Evolutionary conservation across 192 early-diverging fungal species (phyloP).

Genomic region (Coemansia furcata): DNA sequence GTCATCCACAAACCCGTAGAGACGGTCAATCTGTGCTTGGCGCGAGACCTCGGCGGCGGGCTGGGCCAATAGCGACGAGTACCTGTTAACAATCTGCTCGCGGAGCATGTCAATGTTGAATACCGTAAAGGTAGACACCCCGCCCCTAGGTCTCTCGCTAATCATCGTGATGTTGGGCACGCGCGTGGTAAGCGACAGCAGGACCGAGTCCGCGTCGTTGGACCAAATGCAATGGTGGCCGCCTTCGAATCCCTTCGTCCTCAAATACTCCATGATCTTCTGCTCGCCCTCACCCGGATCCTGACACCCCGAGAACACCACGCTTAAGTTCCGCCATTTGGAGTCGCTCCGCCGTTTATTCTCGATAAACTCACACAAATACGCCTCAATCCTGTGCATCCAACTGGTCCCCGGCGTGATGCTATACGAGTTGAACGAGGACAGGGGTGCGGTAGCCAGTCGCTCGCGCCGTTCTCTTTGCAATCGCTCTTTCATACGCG

Average conservation of each 20-base stretch:
- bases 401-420: conserved; percentile 95
- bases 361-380: conserved; percentile 80
- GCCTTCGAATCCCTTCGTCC: conserved; percentile 51
- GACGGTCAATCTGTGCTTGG: background rate
- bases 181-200: conserved; percentile 90
- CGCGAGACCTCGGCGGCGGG: conserved; percentile 25
- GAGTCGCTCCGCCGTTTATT: conserved; percentile 72
- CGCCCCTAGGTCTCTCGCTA: conserved; percentile 78
- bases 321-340: conserved; percentile 76
- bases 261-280: conserved; percentile 97
- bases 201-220: conserved; percentile 92
- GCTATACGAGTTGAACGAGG: conserved; percentile 84
- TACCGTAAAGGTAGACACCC: background rate
- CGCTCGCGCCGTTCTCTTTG: conserved; percentile 91
- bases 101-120: conserved; percentile 18
- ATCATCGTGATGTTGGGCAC: conserved; percentile 89
- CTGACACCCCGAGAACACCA: conserved; percentile 86
- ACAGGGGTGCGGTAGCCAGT: conserved; percentile 58
- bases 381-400: conserved; percentile 79
- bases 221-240: conserved; percentile 85
- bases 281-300: conserved; percentile 99
- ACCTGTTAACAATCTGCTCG: conserved; percentile 65
- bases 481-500: conserved; percentile 96
- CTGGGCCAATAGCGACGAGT: conserved; percentile 57
- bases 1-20: conserved; percentile 82